Conservation (phyloP, 352 stramenopile species). For the Phytophthora hibernalis region DNA sequence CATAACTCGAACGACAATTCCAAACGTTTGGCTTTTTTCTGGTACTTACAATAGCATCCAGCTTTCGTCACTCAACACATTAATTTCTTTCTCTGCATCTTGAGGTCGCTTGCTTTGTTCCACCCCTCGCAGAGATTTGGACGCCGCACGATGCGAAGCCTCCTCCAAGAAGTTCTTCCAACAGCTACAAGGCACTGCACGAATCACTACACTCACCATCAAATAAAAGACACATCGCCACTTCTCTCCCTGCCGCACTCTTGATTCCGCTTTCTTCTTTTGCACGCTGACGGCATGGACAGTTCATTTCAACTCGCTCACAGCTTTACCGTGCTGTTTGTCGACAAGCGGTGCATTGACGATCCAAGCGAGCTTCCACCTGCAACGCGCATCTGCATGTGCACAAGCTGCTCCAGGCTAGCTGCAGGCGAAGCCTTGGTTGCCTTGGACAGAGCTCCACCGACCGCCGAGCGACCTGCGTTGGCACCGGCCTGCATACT, state of each 20-base stretch:
- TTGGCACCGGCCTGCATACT: constrained; percentile 35
- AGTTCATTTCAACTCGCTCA: constrained; percentile 22
- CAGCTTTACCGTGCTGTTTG: constrained; percentile 40
- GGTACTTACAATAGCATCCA: constrained; percentile 41
- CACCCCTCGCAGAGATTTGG: constrained; percentile 24
- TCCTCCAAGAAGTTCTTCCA: constrained; percentile 46
- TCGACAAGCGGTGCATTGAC: constrained; percentile 65
- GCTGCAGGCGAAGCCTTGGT: constrained; percentile 67
- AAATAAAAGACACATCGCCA: constrained; percentile 36
- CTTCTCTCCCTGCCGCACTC: constrained; percentile 17
- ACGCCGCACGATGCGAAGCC: constrained; percentile 17
- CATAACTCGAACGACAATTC: constrained; percentile 22
- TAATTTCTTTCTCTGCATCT: constrained; percentile 36
- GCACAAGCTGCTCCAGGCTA: constrained; percentile 85
- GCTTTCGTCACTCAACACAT: constrained; percentile 43
- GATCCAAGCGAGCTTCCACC: constrained; percentile 53
- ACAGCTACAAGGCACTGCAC: constrained; percentile 51
- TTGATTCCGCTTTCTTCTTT: constrained; percentile 35
- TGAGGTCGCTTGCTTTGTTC: constrained; percentile 21
- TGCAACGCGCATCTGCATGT: constrained; percentile 82
- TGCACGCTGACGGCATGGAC: constrained; percentile 16
- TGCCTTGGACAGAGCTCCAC: constrained; percentile 21
- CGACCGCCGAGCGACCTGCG: constrained; percentile 21
- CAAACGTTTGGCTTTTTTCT: constrained; percentile 38
- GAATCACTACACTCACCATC: constrained; percentile 39